Evolutionary conservation across 805 yeast species (phyloP).

Genomic region (Metschnikowia sp.): DNA sequence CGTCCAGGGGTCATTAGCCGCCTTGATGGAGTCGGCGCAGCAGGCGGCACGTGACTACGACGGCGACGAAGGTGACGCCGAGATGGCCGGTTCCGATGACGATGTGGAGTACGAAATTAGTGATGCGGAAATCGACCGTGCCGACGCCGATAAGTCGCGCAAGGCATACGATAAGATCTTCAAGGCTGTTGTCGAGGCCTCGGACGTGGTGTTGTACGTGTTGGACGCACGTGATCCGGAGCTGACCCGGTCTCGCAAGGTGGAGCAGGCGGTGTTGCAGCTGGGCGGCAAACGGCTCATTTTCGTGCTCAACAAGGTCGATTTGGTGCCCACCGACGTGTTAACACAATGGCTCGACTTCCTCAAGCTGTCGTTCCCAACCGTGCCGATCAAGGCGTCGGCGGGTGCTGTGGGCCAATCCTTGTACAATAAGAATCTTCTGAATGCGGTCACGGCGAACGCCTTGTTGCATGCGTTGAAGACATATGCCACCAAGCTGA

Average conservation of each 20-base stretch:
- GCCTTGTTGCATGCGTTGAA: constrained; percentile 78
- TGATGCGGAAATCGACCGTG: constrained; percentile 40
- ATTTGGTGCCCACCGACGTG: constrained; percentile 82
- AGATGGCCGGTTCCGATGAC: constrained; percentile 31
- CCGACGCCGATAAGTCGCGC: constrained; percentile 68
- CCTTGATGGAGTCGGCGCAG: constrained; percentile 86
- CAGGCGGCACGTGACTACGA: constrained; percentile 75
- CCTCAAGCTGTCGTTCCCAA: constrained; percentile 81
- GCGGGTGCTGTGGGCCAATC: constrained; percentile 67
- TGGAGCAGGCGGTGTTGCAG: constrained; percentile 84
- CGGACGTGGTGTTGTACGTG: constrained; percentile 91
- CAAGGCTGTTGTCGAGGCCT: constrained; percentile 86
- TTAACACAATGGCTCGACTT: constrained; percentile 81
- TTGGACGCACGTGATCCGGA: constrained; percentile 97
- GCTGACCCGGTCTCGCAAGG: constrained; percentile 85
- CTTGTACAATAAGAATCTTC: constrained; percentile 69
- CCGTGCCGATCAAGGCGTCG: constrained; percentile 82
- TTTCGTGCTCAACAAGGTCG: constrained; percentile 85
- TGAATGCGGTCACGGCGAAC: constrained; percentile 67
- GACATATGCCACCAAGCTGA: constrained; percentile 77
- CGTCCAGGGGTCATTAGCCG: constrained; percentile 60
- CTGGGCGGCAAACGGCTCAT: constrained; percentile 81
- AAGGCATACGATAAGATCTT: constrained; percentile 93
- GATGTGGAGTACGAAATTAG: constrained; percentile 44
- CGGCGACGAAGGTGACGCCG: constrained; percentile 44